Evolutionary conservation across 176 grass and related monocot genomes (phyloP).

Genomic region (Oryza longistaminata): DNA sequence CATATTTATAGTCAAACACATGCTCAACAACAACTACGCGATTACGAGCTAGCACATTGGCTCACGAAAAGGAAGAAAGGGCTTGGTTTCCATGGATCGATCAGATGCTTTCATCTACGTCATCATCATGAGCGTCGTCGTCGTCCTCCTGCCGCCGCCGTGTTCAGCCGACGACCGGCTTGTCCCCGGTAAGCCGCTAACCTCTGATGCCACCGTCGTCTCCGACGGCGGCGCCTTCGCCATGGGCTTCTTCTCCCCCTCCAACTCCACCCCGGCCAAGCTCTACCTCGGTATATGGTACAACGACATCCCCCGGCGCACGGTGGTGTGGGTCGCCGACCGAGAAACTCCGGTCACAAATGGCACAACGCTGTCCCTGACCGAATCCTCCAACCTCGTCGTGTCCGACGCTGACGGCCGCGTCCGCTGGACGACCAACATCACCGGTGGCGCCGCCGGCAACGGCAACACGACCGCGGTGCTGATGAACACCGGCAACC

Average conservation of each 20-base stretch:
- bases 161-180: not conserved
- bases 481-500: slow-evolving; percentile 46
- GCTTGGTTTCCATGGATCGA: no score
- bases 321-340: slow-evolving; percentile 35
- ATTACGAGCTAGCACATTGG: no score
- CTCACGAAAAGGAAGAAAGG: no score
- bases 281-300: slow-evolving; percentile 38
- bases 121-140: not conserved
- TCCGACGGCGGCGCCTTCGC: slow-evolving; percentile 21
- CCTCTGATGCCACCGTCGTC: not conserved
- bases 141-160: not conserved
- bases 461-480: not conserved
- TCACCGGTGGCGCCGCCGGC: not conserved
- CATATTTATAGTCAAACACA: no score
- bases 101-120: not conserved
- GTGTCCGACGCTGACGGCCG: slow-evolving; percentile 20
- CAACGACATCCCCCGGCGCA: not conserved
- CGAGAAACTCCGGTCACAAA: not conserved
- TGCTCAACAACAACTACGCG: no score
- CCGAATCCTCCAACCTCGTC: slow-evolving; percentile 13
- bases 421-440: slow-evolving; percentile 23
- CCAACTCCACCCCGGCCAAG: not conserved
- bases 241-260: slow-evolving; percentile 26
- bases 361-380: not conserved
- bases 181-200: not conserved